Conservation (phyloP, 2,329 filamentous ascomycete genomes). For the Neofusicoccum umdonicola region DNA sequence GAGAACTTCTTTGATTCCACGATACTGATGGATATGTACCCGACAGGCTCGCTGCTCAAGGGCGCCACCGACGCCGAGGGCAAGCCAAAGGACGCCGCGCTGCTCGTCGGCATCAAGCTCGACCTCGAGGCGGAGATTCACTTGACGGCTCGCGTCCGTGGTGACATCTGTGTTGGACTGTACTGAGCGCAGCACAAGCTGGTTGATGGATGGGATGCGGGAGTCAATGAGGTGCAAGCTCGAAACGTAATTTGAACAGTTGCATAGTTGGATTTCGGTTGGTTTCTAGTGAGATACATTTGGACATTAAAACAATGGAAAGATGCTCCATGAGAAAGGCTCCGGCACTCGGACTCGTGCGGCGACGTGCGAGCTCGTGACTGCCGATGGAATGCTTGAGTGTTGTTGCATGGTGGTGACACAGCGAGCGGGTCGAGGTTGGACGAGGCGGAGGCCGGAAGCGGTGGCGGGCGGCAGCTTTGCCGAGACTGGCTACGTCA, state of each 20-base stretch:
- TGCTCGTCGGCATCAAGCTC: conserved; percentile 62
- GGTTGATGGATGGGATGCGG: neutral
- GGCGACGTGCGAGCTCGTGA: neutral
- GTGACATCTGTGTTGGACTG: conserved; percentile 60
- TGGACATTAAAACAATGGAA: conserved; percentile 7
- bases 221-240: neutral
- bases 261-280: conserved; percentile 1
- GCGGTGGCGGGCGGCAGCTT: neutral
- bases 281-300: neutral
- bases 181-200: conserved; percentile 41
- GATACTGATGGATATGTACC: conserved; percentile 13
- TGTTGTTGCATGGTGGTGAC: neutral
- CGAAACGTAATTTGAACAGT: neutral
- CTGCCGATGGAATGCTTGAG: neutral
- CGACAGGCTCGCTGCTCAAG: conserved; percentile 54
- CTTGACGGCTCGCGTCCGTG: conserved; percentile 58
- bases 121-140: conserved; percentile 64
- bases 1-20: neutral
- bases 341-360: neutral
- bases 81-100: conserved; percentile 56
- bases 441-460: neutral
- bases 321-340: neutral
- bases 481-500: neutral
- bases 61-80: conserved; percentile 58
- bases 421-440: neutral